Conservation (phyloP, 73 alveolate genomes). For the Urostyla sp. region DNA sequence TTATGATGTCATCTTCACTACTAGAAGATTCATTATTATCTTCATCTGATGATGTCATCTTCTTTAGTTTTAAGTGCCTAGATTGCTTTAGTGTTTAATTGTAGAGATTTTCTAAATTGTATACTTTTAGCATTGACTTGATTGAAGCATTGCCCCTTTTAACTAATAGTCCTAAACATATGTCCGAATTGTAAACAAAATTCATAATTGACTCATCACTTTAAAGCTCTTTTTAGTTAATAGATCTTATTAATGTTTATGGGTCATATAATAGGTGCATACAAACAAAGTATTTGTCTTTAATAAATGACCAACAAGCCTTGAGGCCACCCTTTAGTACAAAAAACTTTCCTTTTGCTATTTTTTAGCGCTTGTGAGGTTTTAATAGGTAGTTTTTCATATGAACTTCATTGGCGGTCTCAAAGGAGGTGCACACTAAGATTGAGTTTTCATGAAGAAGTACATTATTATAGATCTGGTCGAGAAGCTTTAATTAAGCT, state of each 20-base stretch:
- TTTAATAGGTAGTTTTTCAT: conserved; percentile 59
- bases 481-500: not conserved
- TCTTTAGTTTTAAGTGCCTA: not conserved
- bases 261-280: conserved; percentile 40
- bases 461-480: not conserved
- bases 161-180: conserved; percentile 39
- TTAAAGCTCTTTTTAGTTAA: not conserved
- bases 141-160: conserved; percentile 58
- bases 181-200: conserved; percentile 19
- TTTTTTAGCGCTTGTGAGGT: conserved; percentile 44
- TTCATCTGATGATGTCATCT: not conserved
- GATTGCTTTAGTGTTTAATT: not conserved
- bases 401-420: conserved; percentile 30
- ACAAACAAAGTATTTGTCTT: conserved; percentile 52
- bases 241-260: not conserved
- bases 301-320: conserved; percentile 55
- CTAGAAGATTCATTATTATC: not conserved
- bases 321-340: conserved; percentile 41
- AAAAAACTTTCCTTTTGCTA: conserved; percentile 50
- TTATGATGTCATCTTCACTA: not conserved
- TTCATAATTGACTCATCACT: not conserved
- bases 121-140: conserved; percentile 55
- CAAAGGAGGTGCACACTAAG: conserved; percentile 37
- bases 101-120: conserved; percentile 5
- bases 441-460: not conserved